Conservation (phyloP, 306 rosid genomes). For the Adenanthera pavonina region DNA sequence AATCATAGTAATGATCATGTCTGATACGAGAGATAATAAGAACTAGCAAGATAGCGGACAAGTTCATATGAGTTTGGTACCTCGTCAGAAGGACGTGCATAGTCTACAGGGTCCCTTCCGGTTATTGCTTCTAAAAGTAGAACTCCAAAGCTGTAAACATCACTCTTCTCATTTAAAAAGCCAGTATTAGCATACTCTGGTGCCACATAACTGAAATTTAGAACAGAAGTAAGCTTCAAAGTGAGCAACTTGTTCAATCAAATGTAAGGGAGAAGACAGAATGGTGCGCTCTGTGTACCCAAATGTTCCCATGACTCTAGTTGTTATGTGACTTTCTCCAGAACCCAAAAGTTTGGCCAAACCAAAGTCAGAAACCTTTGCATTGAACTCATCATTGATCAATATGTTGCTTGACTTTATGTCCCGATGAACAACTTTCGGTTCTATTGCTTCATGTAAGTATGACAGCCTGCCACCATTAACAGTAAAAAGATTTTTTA, state of each 20-base stretch:
- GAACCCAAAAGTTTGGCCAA: constrained; percentile 92
- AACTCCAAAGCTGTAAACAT: constrained; percentile 95
- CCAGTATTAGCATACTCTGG: constrained; percentile 97
- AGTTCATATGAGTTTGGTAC: constrained; percentile 42
- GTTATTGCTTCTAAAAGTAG: constrained; percentile 86
- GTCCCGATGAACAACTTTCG: constrained; percentile 95
- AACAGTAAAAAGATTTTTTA: constrained; percentile 5
- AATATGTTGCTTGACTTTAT: constrained; percentile 94
- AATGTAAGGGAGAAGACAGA: neutral
- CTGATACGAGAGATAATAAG: neutral
- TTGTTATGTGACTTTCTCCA: constrained; percentile 93
- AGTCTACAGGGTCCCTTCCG: constrained; percentile 97
- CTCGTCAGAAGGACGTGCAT: constrained; percentile 81
- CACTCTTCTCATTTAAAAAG: constrained; percentile 93
- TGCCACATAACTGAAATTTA: constrained; percentile 83
- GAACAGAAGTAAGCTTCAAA: constrained; percentile 39
- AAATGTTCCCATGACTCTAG: constrained; percentile 98
- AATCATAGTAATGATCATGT: neutral
- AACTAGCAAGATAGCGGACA: constrained; percentile 15
- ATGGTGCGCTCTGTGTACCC: constrained; percentile 59
- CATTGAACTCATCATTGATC: constrained; percentile 81
- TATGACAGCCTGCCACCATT: constrained; percentile 81
- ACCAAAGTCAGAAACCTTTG: constrained; percentile 97
- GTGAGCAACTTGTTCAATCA: neutral
- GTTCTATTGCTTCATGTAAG: constrained; percentile 97